Evolutionary conservation across 2,329 filamentous ascomycete genomes (phyloP).

Genomic region (Pseudogymnoascus sp.): DNA sequence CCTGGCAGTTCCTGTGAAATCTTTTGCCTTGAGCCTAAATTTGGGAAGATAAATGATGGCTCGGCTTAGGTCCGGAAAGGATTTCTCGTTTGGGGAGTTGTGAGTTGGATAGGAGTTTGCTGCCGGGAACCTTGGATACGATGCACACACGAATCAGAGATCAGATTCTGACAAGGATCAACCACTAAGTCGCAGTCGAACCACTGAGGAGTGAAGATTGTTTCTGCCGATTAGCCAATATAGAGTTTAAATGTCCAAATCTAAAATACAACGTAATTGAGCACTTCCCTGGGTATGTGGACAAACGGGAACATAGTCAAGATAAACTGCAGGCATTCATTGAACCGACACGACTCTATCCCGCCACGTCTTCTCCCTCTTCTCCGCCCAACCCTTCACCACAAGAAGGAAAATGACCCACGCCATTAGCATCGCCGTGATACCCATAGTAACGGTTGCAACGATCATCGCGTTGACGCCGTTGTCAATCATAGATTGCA

Average conservation of each 20-base stretch:
- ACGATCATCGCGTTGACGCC: slow-evolving; percentile 9
- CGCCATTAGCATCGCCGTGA: slow-evolving; percentile 10
- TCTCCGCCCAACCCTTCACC: slow-evolving; percentile 6
- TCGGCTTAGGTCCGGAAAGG: too few relatives aligned
- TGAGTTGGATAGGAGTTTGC: too few relatives aligned
- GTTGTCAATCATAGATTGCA: slow-evolving; percentile 13
- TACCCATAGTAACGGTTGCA: slow-evolving; percentile 9
- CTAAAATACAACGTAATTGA: slow-evolving; percentile 10
- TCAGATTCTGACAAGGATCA: background rate
- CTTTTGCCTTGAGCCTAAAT: too few relatives aligned
- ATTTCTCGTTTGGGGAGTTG: too few relatives aligned
- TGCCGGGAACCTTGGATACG: too few relatives aligned
- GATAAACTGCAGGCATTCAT: slow-evolving; percentile 11
- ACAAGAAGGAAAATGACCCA: slow-evolving; percentile 10
- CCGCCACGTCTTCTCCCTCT: slow-evolving; percentile 9
- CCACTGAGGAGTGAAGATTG: background rate
- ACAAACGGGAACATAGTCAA: slow-evolving; percentile 10
- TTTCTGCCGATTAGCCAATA: background rate
- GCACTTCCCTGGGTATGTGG: slow-evolving; percentile 9
- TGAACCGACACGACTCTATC: slow-evolving; percentile 11
- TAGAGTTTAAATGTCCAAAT: slow-evolving; percentile 9
- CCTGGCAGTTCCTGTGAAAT: too few relatives aligned
- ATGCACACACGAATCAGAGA: background rate
- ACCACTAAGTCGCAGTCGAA: background rate
- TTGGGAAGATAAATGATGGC: too few relatives aligned